A percentile compares a stretch with the other conserved stretches of the same genome.
phyloP scores from a whole-genome alignment of 2,329 filamentous ascomycete species.

The Biscogniauxia sp. region DNA sequence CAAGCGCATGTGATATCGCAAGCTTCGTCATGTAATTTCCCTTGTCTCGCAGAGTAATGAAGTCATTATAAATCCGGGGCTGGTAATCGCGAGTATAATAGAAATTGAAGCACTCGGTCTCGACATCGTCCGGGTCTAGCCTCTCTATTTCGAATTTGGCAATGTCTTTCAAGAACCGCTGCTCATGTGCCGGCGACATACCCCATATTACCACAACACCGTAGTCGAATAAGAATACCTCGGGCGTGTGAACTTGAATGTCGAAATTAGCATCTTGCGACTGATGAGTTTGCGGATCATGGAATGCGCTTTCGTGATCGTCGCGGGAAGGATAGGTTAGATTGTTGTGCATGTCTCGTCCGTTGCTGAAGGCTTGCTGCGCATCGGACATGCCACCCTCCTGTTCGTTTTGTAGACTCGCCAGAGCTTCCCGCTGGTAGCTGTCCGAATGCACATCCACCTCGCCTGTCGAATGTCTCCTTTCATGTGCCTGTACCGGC shows the following conservation, averaged over 20 bases:
- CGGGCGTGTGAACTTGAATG: slow-evolving; percentile 83
- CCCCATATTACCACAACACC: slow-evolving; percentile 98
- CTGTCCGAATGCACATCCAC: slow-evolving; percentile 60
- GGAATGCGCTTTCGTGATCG: slow-evolving; percentile 33
- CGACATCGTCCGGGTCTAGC: slow-evolving; percentile 80
- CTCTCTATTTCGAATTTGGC: slow-evolving; percentile 93
- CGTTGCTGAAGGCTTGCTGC: slow-evolving; percentile 25
- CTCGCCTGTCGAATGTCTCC: slow-evolving; percentile 74
- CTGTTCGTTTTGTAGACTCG: slow-evolving; percentile 52
- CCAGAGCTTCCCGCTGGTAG: slow-evolving; percentile 60
- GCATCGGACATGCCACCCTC: slow-evolving; percentile 26
- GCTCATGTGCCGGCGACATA: slow-evolving; percentile 88
- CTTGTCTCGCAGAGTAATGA: slow-evolving; percentile 91
- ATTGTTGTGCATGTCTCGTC: slow-evolving; percentile 34
- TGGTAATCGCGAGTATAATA: slow-evolving; percentile 99
- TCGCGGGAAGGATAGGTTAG: slow-evolving; percentile 31
- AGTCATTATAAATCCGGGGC: slow-evolving; percentile 98
- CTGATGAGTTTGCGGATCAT: slow-evolving; percentile 35
- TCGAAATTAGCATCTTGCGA: slow-evolving; percentile 69
- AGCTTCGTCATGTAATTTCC: slow-evolving; percentile 98
- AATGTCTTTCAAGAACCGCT: slow-evolving; percentile 88
- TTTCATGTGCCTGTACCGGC: slow-evolving; percentile 52
- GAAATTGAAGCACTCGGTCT: slow-evolving; percentile 96
- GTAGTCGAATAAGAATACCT: slow-evolving; percentile 96
- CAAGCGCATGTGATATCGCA: slow-evolving; percentile 90